Evolutionary conservation across 2,329 filamentous ascomycete genomes (phyloP).

Genomic region (Aspergillus melleus): DNA sequence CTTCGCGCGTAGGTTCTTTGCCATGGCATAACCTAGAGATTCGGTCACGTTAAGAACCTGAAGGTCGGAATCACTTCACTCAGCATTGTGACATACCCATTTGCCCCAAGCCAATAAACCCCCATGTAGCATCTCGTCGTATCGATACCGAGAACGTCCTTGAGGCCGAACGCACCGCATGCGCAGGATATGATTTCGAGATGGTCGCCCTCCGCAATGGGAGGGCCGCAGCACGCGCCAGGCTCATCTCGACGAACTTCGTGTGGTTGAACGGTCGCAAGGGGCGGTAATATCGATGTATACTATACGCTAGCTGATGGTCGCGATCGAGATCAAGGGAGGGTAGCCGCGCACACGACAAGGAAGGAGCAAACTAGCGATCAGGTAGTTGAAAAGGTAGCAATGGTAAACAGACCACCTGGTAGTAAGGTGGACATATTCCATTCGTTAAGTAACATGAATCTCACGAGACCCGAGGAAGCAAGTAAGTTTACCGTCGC

Average conservation of each 20-base stretch:
- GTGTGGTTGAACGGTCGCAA: not conserved
- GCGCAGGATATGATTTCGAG: constrained; percentile 7
- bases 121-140: constrained; percentile 53
- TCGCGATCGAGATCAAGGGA: not conserved
- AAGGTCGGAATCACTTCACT: not conserved
- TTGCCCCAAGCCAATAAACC: constrained; percentile 61
- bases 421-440: not conserved
- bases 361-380: not conserved
- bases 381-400: not conserved
- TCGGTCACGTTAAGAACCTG: constrained; percentile 1
- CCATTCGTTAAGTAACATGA: not conserved
- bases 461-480: not conserved
- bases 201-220: constrained; percentile 13
- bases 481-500: not conserved
- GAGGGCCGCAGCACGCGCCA: constrained; percentile 13
- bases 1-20: constrained; percentile 67
- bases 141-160: constrained; percentile 50
- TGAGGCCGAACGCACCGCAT: not conserved
- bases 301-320: not conserved
- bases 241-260: constrained; percentile 14
- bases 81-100: constrained; percentile 53
- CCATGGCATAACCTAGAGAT: constrained; percentile 67
- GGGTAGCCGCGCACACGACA: not conserved
- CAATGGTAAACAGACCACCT: not conserved
- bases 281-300: not conserved